Conservation (phyloP, 371 early-diverging fungal genomes). For the Syncephalis fuscata region DNA sequence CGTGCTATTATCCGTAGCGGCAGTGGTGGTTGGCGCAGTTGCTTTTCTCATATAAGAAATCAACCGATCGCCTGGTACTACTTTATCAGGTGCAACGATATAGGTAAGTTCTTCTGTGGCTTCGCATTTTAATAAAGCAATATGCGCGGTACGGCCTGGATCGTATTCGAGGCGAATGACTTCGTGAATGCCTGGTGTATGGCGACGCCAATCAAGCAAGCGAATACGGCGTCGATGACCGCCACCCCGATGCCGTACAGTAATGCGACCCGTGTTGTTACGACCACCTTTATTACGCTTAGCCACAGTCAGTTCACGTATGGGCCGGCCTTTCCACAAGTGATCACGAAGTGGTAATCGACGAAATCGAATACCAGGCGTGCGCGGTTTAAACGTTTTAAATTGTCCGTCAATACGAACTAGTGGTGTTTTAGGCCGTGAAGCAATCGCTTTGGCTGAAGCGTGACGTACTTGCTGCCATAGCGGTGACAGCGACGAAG, state of each 20-base stretch:
- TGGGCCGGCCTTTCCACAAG: constrained; percentile 79
- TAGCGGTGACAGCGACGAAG: no score
- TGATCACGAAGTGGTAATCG: constrained; percentile 76
- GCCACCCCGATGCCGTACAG: constrained; percentile 88
- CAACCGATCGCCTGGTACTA: constrained; percentile 39
- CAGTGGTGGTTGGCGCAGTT: constrained; percentile 10
- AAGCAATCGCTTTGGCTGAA: no score
- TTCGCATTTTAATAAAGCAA: constrained; percentile 70
- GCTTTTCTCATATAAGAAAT: constrained; percentile 33
- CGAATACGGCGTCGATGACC: constrained; percentile 85
- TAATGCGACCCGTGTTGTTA: constrained; percentile 82
- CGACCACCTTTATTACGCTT: constrained; percentile 77
- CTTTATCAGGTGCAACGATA: constrained; percentile 36
- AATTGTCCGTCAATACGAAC: constrained; percentile 34
- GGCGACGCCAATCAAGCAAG: constrained; percentile 73
- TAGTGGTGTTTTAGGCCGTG: background rate
- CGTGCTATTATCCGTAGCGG: background rate
- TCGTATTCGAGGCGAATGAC: constrained; percentile 90
- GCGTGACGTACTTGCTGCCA: no score
- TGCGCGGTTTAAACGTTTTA: constrained; percentile 82
- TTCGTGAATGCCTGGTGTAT: constrained; percentile 51
- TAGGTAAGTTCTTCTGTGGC: constrained; percentile 50
- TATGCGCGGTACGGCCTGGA: constrained; percentile 86
- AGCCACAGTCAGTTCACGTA: constrained; percentile 62
- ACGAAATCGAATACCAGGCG: constrained; percentile 78